Conservation (phyloP, 1,139 yeast genomes). For the Geotrichum citri-aurantii region DNA sequence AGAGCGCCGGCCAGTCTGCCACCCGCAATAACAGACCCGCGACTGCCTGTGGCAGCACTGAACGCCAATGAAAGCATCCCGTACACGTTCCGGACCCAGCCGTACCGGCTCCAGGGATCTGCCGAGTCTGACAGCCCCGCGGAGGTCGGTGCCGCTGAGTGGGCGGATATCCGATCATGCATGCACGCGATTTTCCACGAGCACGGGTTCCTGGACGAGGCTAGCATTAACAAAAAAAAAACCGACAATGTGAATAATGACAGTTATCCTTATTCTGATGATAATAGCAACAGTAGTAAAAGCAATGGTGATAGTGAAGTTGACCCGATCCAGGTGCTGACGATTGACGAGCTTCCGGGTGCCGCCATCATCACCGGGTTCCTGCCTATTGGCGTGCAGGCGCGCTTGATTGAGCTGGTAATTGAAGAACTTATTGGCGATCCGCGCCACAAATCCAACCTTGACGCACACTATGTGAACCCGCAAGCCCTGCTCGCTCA, state of each 20-base stretch:
- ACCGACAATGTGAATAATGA: neutral
- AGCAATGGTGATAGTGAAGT: neutral
- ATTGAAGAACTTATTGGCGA: conserved; percentile 35
- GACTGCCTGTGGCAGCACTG: neutral
- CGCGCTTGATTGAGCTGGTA: conserved; percentile 29
- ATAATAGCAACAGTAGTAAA: neutral
- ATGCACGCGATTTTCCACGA: conserved; percentile 2
- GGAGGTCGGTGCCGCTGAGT: neutral
- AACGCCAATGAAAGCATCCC: neutral
- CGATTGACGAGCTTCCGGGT: conserved; percentile 36
- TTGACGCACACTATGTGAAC: conserved; percentile 33
- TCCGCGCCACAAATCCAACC: conserved; percentile 35
- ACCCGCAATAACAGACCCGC: conserved; percentile 10
- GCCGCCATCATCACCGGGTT: conserved; percentile 29
- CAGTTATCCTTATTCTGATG: neutral
- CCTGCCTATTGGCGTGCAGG: conserved; percentile 31
- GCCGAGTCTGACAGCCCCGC: neutral
- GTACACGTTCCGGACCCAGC: conserved; percentile 1
- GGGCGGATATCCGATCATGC: neutral
- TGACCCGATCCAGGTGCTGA: conserved; percentile 16
- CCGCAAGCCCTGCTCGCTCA: conserved; percentile 24
- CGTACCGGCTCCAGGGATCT: neutral
- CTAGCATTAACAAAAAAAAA: too few relatives aligned
- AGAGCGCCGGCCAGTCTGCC: neutral
- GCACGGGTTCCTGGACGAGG: neutral